Evolutionary conservation across 176 grass and related monocot species (phyloP), one percentile per base, ranked within the genome.

Genomic region (Melocanna baccifera): DNA sequence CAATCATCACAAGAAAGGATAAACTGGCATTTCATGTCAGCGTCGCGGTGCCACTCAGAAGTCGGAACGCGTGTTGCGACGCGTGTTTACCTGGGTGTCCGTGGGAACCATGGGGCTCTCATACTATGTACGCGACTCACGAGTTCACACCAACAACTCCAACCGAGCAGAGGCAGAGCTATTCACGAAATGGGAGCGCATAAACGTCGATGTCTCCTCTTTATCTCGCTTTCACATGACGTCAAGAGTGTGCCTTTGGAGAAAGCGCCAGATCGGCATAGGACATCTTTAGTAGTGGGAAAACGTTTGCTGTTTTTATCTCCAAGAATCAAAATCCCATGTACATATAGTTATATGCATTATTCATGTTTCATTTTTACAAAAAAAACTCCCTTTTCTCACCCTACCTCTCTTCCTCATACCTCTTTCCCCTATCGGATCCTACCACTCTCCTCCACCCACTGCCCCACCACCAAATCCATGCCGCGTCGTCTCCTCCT

Each of bases 101-200:
- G 79, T 75, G 75, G 55, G 68, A 81, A 70, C 28, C 83, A 70
- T 16, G 63, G 37, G 28, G 14, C 22, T 30, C 22, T n/a, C 47
- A 10, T 23, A n/a, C 19, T 10, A 9, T 30, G 22, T 56, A 46
- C 52, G 39, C 46, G 46, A 16, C 23, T 75, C 77, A 86, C 69
- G 68, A 56, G 85, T 74, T 66, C 32, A 65, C 43, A 53, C 58
- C 6, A 12, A 0, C 46, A 4, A 7, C 40, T 62, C 53, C 42
- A 5, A 34, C 45, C n/a, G 25, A 22, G 25, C 7, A 12, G 56
- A 6, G 61, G 56, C 56, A 0, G 50, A 43, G 57, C 26, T 79
- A 76, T 47, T 12, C 50, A 46, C 18, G 14, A 25, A 56, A 15
- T 7, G 42, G 77, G 58, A 73, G 58, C 77, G 79, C 53, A 64